These are phyloP conservation scores for Helotiales sp. DNA, from an alignment of 2,329 filamentous ascomycete genomes.

Conservation along the genomic window DNA sequence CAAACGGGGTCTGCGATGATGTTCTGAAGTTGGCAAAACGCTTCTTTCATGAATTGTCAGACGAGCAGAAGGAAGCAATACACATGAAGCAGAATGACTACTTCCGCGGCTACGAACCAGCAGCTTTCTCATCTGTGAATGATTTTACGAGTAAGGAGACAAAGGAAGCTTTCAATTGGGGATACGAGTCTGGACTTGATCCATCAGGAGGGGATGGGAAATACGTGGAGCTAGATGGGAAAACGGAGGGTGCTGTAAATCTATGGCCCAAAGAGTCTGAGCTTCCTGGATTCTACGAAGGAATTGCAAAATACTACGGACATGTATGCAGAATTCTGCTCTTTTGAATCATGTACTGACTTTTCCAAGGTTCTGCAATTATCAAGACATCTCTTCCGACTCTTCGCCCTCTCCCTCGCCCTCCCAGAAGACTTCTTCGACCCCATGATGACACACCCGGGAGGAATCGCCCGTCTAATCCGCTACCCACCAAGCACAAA, in stretches of 20 bases:
- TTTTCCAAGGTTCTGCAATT: constrained; percentile 41
- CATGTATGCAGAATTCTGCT: constrained; percentile 23
- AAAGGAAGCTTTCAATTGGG: constrained; percentile 49
- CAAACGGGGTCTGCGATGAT: constrained; percentile 46
- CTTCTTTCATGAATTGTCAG: constrained; percentile 54
- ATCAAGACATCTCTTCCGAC: constrained; percentile 45
- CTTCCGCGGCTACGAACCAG: constrained; percentile 55
- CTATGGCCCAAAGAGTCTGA: constrained; percentile 39
- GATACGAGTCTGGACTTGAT: constrained; percentile 41
- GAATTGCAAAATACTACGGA: constrained; percentile 40
- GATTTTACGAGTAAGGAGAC: constrained; percentile 51
- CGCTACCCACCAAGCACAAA: constrained; percentile 54
- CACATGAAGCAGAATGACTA: constrained; percentile 47
- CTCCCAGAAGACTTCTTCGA: constrained; percentile 50
- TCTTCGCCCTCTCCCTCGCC: constrained; percentile 48
- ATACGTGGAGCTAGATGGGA: constrained; percentile 43
- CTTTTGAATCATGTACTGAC: neutral
- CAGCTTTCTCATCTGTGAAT: constrained; percentile 53
- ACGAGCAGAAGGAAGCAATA: constrained; percentile 50
- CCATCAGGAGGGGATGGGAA: constrained; percentile 41
- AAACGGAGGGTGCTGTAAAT: constrained; percentile 34
- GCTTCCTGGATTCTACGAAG: constrained; percentile 40
- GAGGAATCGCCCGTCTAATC: constrained; percentile 52
- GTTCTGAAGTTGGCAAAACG: constrained; percentile 49
- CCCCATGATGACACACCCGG: constrained; percentile 49